Base-by-base conservation (phyloP, 2,329 filamentous ascomycete species). In the Colletotrichum chlorophyti region DNA sequence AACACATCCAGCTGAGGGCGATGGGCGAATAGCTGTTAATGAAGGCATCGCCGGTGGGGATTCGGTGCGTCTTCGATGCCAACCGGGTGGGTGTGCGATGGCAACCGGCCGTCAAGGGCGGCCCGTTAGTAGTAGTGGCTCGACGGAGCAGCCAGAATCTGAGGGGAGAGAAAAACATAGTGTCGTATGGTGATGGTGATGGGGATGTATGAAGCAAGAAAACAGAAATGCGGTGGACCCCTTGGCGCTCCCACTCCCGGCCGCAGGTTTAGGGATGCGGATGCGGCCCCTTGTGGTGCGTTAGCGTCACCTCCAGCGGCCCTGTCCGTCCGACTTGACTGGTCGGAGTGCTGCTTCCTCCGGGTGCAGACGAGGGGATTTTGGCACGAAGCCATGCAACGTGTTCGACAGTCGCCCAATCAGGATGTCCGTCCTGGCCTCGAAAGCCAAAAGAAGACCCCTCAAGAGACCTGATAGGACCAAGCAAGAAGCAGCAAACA, bases 381-480 rank as follows among this genome's bases (percentile, higher is more conserved):
- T 38, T 35, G 31, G 29, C 24, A 46, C 12, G 32, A 45, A 27
- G 29, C 47, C 12, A 34, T 34, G 53, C 58, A 48, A 60, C 58
- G 58, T 60, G 53, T 60, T 46, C 37, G 31, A 14, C 14, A 19
- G 26, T 41, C 27, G 43, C 43, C 58, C 58, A 53, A 58, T 58
- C 53, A 53, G 29, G 29, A 17, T 61, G 12, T 14, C 34, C 19
- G 38, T 19, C 23, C 50, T 31, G 45, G 34, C 42, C 19, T 49
- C 31, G 17, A 24, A 23, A 46, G 62, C 65, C 62, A 32, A 15
- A 9, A 24, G 43, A 50, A 32, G 24, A 38, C 19, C 24, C 63
- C 62, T 62, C 60, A 64, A 61, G 55, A 65, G 65, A 65, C 65
- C 43, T 46, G 58, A 68, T 67, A 65, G 63, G 65, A 37, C 64